Percentiles rank a stretch among this genome's conserved stretches.
Conservation (phyloP, 2,329 filamentous ascomycete genomes). For the Furcasterigmium furcatum region DNA sequence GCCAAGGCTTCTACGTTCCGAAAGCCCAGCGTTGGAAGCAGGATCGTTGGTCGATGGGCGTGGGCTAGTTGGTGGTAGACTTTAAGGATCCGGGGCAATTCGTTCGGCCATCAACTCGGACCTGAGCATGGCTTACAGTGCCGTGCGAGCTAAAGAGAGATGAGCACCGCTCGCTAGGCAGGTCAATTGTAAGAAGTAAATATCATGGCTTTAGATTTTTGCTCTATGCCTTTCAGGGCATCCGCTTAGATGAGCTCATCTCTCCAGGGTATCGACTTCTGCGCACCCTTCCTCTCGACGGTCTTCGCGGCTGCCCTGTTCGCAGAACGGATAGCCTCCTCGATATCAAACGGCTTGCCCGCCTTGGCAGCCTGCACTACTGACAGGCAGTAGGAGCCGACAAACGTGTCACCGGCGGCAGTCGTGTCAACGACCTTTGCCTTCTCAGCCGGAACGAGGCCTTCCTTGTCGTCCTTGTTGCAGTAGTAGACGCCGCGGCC, state of each 20-base stretch:
- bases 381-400: constrained; percentile 79
- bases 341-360: constrained; percentile 44
- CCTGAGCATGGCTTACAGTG: no score
- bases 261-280: constrained; percentile 40
- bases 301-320: constrained; percentile 38
- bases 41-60: constrained; percentile 8
- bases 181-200: no score
- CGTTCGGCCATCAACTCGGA: no score
- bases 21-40: background rate
- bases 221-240: background rate
- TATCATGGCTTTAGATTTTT: constrained; percentile 9
- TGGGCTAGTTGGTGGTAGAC: constrained; percentile 8
- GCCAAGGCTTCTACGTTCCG: background rate
- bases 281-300: constrained; percentile 37
- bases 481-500: constrained; percentile 72
- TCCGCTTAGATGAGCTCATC: constrained; percentile 27
- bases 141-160: no score
- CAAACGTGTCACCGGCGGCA: constrained; percentile 91
- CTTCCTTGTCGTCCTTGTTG: constrained; percentile 35
- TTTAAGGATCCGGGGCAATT: no score
- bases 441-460: constrained; percentile 60
- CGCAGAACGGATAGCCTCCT: constrained; percentile 55
- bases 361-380: constrained; percentile 47
- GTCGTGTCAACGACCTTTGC: constrained; percentile 87
- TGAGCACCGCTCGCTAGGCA: no score